Evolutionary conservation across 257 asterid genomes (phyloP), one percentile per base, ranked within the genome.

Genomic region (Plectranthus barbatus): DNA sequence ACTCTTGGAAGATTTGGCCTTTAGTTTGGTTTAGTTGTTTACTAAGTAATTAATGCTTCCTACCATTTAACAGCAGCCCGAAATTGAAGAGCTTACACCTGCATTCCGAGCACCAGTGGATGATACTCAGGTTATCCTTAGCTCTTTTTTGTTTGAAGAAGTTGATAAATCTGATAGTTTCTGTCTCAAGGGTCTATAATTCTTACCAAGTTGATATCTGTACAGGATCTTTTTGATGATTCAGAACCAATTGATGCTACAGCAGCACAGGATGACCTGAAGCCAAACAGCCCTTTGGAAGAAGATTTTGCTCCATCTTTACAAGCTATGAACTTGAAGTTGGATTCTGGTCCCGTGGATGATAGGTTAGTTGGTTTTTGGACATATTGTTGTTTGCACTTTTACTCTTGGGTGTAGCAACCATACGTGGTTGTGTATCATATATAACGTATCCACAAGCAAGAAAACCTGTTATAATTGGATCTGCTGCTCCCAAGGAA

Each of bases 191-290:
- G 74, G 40, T 60, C 70, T 40, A 39, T 36, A 60, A 75, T 18
- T 36, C 66, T 71, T 48, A 49, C 66, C 64, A 40, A 60, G 48
- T 61, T 50, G 13, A 66, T 1, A 70, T 68, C 40, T 41, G 34
- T 70, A 39, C 78, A 92, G 99, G 97, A 85, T 76, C 83, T 85
- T 67, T 82, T 86, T 76, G 85, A 68, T 39, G 94, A 82, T 72
- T 76, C 90, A 14, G 83, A 78, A 66, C 75, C 79, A 62, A 76
- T 67, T 47, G 75, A 33, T 45, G 62, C 68, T 33, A 67, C 69
- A 62, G 77, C 72, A 69, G 77, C 58, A 72, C 70, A 24, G 7
- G 76, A 62, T 60, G 68, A 60, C 69, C 81, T 76, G 68, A 79
- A 39, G 66, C 69, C 18, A 29, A 76, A 66, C 49, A 72, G 74